phyloP scores from a whole-genome alignment of 495 filamentous ascomycete species.

The Trichoderma virens region DNA sequence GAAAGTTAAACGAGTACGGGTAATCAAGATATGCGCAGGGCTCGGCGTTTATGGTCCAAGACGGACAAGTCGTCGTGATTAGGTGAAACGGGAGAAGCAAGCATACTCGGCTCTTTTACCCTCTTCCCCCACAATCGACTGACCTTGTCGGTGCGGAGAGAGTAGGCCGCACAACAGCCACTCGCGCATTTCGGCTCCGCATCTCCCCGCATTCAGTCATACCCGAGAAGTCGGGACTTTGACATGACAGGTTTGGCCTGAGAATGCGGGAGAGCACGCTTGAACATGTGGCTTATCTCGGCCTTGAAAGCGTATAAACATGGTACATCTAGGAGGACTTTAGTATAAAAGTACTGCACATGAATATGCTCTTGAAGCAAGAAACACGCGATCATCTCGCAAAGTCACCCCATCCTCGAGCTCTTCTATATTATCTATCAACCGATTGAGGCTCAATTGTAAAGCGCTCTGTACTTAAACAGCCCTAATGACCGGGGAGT shows the following conservation, averaged over 20 bases:
- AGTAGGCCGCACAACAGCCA: background rate
- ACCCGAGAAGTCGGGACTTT: background rate
- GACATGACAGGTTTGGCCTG: background rate
- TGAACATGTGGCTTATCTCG: background rate
- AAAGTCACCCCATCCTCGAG: background rate
- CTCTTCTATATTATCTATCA: background rate
- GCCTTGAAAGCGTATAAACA: too few species aligned
- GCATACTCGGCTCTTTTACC: background rate
- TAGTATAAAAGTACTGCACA: too few species aligned
- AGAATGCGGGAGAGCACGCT: background rate
- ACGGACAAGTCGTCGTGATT: background rate
- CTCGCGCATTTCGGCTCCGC: constrained; percentile 4
- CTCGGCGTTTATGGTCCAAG: too few species aligned
- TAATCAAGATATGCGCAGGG: too few species aligned
- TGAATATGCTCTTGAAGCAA: too few species aligned
- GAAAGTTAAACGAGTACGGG: too few species aligned
- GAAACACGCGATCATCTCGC: too few species aligned
- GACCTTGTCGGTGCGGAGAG: constrained; percentile 1
- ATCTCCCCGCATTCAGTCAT: background rate
- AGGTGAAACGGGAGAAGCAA: background rate
- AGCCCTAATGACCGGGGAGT: background rate
- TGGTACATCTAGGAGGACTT: background rate
- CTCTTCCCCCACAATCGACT: background rate
- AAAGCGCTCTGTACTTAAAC: background rate
- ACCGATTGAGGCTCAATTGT: background rate